Conservation (phyloP, 352 stramenopile genomes). For the Globisporangium cystogenes region DNA sequence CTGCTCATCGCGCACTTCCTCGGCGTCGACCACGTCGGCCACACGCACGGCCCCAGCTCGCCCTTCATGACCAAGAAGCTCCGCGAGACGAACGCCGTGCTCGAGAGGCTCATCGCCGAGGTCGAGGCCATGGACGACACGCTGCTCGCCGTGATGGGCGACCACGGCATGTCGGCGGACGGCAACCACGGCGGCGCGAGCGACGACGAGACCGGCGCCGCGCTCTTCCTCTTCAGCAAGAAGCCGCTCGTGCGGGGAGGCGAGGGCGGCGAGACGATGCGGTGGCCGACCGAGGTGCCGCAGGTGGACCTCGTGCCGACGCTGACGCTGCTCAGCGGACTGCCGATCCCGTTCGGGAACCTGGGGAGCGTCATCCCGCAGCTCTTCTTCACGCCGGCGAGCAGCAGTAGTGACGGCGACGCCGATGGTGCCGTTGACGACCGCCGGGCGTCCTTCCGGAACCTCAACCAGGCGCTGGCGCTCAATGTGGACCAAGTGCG, state of each 20-base stretch:
- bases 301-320: conserved; percentile 98
- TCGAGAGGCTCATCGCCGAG: conserved; percentile 66
- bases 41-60: conserved; percentile 94
- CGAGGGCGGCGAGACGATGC: background rate
- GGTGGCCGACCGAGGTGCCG: conserved; percentile 40
- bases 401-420: background rate
- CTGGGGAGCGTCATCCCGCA: conserved; percentile 92
- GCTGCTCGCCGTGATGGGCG: conserved; percentile 93
- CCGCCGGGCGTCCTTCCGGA: conserved; percentile 25
- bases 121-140: conserved; percentile 58
- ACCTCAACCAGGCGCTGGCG: conserved; percentile 56
- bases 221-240: conserved; percentile 91
- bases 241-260: conserved; percentile 22
- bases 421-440: background rate
- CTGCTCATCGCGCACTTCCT: conserved; percentile 86
- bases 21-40: conserved; percentile 97
- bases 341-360: conserved; percentile 96
- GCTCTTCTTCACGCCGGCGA: conserved; percentile 41
- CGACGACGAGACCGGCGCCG: conserved; percentile 93
- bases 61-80: conserved; percentile 94
- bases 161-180: conserved; percentile 98
- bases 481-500: conserved; percentile 86
- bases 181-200: conserved; percentile 97
- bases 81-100: conserved; percentile 92
- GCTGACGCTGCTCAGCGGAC: conserved; percentile 89